Conservation (phyloP, 352 stramenopile genomes). For the Albugo candida region DNA sequence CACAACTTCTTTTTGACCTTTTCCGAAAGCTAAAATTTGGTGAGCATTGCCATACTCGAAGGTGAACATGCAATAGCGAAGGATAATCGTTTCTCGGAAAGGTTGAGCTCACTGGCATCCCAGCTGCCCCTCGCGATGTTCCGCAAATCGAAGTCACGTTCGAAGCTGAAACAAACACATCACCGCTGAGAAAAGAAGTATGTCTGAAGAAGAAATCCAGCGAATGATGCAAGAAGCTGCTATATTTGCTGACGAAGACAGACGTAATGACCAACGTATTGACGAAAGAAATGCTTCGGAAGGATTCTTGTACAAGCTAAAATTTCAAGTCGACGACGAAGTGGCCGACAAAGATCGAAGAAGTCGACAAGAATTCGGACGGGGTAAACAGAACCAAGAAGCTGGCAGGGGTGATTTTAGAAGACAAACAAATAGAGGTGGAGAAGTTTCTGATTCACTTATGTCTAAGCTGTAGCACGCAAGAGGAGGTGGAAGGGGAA, state of each 20-base stretch:
- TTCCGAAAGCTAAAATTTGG: conserved; percentile 93
- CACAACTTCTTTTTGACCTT: conserved; percentile 97
- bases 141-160: conserved; percentile 99
- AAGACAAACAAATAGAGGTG: conserved; percentile 97
- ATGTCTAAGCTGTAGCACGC: conserved; percentile 94
- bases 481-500: conserved; percentile 69
- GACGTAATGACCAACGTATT: conserved; percentile 93
- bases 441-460: conserved; percentile 96
- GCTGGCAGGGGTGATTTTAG: conserved; percentile 96
- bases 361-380: conserved; percentile 96
- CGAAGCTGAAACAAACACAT: conserved; percentile 97
- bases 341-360: conserved; percentile 91
- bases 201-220: conserved; percentile 98
- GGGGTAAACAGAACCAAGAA: conserved; percentile 97
- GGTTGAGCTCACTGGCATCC: conserved; percentile 97
- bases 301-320: conserved; percentile 91
- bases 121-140: conserved; percentile 92
- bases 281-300: conserved; percentile 93
- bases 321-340: conserved; percentile 89
- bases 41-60: conserved; percentile 90
- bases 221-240: conserved; percentile 97
- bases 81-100: conserved; percentile 98
- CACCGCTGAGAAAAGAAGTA: conserved; percentile 95
- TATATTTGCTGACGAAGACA: conserved; percentile 96
- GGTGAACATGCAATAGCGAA: conserved; percentile 98